A percentile compares a stretch with the other conserved stretches of the same genome.
phyloP scores from a whole-genome alignment of 805 yeast species.

The Metschnikowia hibisci region DNA sequence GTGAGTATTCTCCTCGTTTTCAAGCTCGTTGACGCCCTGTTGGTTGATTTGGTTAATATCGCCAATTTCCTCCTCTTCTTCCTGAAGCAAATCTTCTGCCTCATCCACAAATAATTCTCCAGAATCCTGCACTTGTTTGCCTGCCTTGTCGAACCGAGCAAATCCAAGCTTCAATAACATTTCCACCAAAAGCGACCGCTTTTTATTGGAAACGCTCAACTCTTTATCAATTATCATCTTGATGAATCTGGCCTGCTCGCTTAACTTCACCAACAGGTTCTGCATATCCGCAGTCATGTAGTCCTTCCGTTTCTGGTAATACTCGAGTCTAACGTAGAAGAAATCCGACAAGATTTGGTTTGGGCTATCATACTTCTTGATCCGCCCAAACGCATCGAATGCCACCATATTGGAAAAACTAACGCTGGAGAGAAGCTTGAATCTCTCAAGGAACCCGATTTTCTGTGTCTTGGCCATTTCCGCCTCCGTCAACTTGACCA shows the following conservation, averaged over 20 bases:
- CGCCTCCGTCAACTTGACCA: slow-evolving; percentile 65
- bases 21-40: slow-evolving; percentile 25
- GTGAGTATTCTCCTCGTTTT: slow-evolving; percentile 35
- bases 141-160: slow-evolving; percentile 70
- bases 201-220: slow-evolving; percentile 69
- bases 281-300: slow-evolving; percentile 62
- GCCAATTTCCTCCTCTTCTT: slow-evolving; percentile 41
- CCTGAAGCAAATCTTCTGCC: slow-evolving; percentile 33
- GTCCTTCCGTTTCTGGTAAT: slow-evolving; percentile 88
- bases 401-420: slow-evolving; percentile 89
- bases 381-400: slow-evolving; percentile 84
- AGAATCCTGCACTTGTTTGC: slow-evolving; percentile 51
- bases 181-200: slow-evolving; percentile 57
- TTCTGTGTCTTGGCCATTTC: slow-evolving; percentile 78
- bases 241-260: slow-evolving; percentile 86
- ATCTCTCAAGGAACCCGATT: slow-evolving; percentile 79
- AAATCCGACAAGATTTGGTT: slow-evolving; percentile 80
- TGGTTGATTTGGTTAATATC: slow-evolving; percentile 15
- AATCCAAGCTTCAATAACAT: slow-evolving; percentile 64
- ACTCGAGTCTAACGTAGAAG: slow-evolving; percentile 81
- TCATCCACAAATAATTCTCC: slow-evolving; percentile 19
- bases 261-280: slow-evolving; percentile 68
- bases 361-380: slow-evolving; percentile 73
- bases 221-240: slow-evolving; percentile 80
- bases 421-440: slow-evolving; percentile 67